Evolutionary conservation across 2,329 filamentous ascomycete genomes (phyloP).

Genomic region (Incumbomyces lentus): DNA sequence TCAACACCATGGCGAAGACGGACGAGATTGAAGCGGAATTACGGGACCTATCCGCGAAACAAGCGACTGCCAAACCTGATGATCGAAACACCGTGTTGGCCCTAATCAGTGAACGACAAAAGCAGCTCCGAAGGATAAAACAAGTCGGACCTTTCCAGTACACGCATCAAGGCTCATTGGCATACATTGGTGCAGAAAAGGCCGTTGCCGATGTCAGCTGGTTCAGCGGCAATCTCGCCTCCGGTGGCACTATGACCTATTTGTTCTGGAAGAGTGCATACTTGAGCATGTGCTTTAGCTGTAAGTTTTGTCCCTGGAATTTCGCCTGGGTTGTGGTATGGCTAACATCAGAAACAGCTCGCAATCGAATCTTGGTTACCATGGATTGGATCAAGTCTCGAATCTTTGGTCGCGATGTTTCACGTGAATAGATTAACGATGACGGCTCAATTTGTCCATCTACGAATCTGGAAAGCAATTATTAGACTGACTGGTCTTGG

Average conservation of each 20-base stretch:
- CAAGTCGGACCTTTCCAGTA: conserved; percentile 97
- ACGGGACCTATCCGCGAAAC: conserved; percentile 53
- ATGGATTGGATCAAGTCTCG: conserved; percentile 97
- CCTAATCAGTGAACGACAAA: conserved; percentile 78
- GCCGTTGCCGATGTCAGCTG: conserved; percentile 95
- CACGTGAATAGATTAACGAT: conserved; percentile 29
- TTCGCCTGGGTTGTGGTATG: conserved; percentile 13
- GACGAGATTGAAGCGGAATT: conserved; percentile 71
- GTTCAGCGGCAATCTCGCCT: conserved; percentile 93
- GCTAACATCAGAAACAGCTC: conserved; percentile 44
- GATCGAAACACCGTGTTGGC: conserved; percentile 49
- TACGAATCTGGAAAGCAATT: not conserved
- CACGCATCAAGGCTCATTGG: conserved; percentile 90
- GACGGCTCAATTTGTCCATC: no score
- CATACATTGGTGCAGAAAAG: conserved; percentile 97
- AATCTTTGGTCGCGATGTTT: conserved; percentile 86
- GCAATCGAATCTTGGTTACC: conserved; percentile 85
- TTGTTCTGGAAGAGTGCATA: conserved; percentile 98
- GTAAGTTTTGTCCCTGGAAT: conserved; percentile 48
- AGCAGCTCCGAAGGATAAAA: conserved; percentile 77
- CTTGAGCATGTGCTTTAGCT: conserved; percentile 99
- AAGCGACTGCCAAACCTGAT: conserved; percentile 58
- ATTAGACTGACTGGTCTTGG: not conserved
- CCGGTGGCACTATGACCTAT: conserved; percentile 87
- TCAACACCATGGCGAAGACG: conserved; percentile 98